Base-by-base conservation (phyloP, 2,329 filamentous ascomycete genomes). In the Exophiala spinifera region DNA sequence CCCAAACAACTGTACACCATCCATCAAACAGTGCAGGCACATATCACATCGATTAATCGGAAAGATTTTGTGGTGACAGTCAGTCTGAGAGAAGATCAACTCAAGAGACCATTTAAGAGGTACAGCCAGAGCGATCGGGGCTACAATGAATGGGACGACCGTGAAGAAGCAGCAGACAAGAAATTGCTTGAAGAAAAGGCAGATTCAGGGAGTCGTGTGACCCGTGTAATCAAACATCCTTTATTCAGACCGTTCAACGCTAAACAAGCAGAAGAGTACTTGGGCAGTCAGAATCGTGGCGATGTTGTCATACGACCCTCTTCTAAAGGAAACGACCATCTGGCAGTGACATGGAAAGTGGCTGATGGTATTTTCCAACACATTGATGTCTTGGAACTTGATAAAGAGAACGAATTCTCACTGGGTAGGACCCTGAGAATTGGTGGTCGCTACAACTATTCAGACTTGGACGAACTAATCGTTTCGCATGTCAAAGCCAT, bases 271-370 rank as follows among this genome's bases (percentile, higher is more conserved):
- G 90, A 97, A 72, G 90, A 97, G 70, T 97, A 87, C 69, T 81
- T 99, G 28, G 91, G 91, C 39, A 89, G 88, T 13, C 89, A 95
- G 69, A 83, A 87, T 48, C 80, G 86, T 5, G 94, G 94, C 46
- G 94, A 97, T 70, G 87, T 95, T 51, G 90, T 99, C 57, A 96
- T 99, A 66, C 87, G 94, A 42, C 92, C 94, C 3, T 96, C 91
- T 1, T 96, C 91, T 23, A 96, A 95, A 71, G 94, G 94, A 42
- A 88, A 90, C 55, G 94, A 99, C 70, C 94, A 99, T 75, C 79
- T 99, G 51, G 91, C 92, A 6, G 85, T 99, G 44, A 99, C 94
- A 0, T 99, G 94, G 94, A 99, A 99, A 76, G 91, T 99, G 13
- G 87, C 90, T 1, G 91, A 97, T 69, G 87, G 88, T 56, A 85